Evolutionary conservation across 768 basidiomycete species (phyloP).

Genomic region (Podaxis sp.): DNA sequence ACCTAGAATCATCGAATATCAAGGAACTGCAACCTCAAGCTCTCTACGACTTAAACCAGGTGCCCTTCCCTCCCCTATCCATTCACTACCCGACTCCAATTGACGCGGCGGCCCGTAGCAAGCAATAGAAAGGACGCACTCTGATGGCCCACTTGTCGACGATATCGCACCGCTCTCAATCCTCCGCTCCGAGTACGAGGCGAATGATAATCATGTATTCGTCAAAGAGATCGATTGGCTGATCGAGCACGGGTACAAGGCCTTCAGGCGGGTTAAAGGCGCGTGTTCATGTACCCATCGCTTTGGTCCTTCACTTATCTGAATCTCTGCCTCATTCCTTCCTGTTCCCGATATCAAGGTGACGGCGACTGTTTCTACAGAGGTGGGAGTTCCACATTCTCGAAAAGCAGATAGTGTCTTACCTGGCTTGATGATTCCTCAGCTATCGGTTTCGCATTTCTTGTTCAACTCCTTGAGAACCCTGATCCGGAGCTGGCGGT

Average conservation of each 20-base stretch:
- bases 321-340: background rate
- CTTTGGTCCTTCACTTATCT: background rate
- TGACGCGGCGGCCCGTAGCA: slow-evolving; percentile 19
- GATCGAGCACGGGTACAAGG: slow-evolving; percentile 56
- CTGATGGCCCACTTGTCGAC: slow-evolving; percentile 53
- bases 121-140: slow-evolving; percentile 35
- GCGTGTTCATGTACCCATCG: slow-evolving; percentile 20
- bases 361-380: slow-evolving; percentile 94
- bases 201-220: slow-evolving; percentile 53
- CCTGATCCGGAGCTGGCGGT: slow-evolving; percentile 47
- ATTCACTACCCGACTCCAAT: background rate
- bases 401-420: background rate
- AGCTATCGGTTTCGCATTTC: slow-evolving; percentile 84
- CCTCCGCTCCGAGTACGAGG: slow-evolving; percentile 67
- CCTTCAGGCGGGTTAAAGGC: slow-evolving; percentile 73
- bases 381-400: slow-evolving; percentile 45
- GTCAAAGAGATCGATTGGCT: slow-evolving; percentile 77
- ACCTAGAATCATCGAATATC: background rate
- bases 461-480: slow-evolving; percentile 63
- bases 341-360: slow-evolving; percentile 38
- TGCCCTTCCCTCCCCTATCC: background rate
- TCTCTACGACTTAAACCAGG: slow-evolving; percentile 27
- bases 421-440: slow-evolving; percentile 15
- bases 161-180: slow-evolving; percentile 48
- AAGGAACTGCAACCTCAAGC: slow-evolving; percentile 7